phyloP scores from a whole-genome alignment of 2,329 filamentous ascomycete species.

The Epichloe brachyelytri region DNA sequence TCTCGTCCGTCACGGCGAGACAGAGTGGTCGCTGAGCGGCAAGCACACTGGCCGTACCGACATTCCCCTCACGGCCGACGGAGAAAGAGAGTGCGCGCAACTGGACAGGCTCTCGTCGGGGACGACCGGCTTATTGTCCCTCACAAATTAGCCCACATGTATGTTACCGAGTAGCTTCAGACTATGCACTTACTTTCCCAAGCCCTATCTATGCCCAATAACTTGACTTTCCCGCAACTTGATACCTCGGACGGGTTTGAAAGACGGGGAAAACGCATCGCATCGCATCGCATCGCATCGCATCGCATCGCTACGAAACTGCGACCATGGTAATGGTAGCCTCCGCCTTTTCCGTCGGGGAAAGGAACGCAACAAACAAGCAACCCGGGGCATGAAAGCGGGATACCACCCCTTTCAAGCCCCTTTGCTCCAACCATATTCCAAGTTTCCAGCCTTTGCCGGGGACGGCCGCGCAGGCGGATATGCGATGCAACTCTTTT shows the following conservation, averaged over 20 bases:
- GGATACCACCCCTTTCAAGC: background rate
- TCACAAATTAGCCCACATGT: slow-evolving; percentile 72
- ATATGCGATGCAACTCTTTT: background rate
- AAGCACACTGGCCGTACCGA: slow-evolving; percentile 78
- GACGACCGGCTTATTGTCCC: slow-evolving; percentile 76
- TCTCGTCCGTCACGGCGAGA: slow-evolving; percentile 83
- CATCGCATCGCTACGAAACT: background rate
- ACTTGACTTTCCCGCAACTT: background rate
- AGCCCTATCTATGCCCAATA: too few species aligned
- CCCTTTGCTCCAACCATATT: background rate
- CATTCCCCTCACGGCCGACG: slow-evolving; percentile 70
- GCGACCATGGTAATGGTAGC: background rate
- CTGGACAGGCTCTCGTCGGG: slow-evolving; percentile 73
- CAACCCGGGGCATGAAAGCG: background rate
- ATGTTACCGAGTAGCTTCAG: slow-evolving; percentile 19
- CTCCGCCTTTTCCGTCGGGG: background rate
- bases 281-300: background rate
- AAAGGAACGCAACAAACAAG: background rate
- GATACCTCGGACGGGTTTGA: background rate
- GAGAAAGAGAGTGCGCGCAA: slow-evolving; percentile 65
- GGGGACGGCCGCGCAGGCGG: background rate
- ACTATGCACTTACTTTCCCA: background rate
- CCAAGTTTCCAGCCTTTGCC: too few species aligned
- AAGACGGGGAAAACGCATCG: background rate
- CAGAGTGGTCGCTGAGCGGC: slow-evolving; percentile 84